phyloP scores from a whole-genome alignment of 179 eudicot species.

The Beta macrorhiza region DNA sequence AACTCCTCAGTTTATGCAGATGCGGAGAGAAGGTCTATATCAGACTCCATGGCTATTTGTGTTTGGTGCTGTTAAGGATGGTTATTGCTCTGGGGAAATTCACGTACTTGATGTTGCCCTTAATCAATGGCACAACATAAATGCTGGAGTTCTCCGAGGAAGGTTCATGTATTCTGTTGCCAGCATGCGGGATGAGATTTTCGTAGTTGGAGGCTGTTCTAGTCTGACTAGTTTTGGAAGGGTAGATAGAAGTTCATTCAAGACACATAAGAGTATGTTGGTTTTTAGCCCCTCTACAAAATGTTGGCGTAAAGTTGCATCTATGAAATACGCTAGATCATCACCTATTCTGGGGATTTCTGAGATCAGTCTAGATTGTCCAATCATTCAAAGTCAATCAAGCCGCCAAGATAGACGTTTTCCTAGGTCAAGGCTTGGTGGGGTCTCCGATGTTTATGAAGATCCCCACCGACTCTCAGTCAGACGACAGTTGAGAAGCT shows the following conservation, averaged over 20 bases:
- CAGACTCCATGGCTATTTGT: conserved; percentile 94
- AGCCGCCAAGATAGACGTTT: conserved; percentile 70
- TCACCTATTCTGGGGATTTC: conserved; percentile 71
- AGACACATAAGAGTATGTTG: conserved; percentile 79
- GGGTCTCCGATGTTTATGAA: conserved; percentile 84
- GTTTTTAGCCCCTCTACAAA: conserved; percentile 66
- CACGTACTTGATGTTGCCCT: conserved; percentile 79
- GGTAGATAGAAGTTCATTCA: conserved; percentile 79
- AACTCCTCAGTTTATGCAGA: conserved; percentile 74
- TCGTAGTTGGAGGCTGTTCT: conserved; percentile 90
- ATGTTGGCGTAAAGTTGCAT: conserved; percentile 75
- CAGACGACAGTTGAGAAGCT: conserved; percentile 63
- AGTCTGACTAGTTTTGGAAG: conserved; percentile 78
- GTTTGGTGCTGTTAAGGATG: conserved; percentile 82
- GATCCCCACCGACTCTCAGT: conserved; percentile 96
- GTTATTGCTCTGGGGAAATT: conserved; percentile 87
- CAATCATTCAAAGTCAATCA: conserved; percentile 49
- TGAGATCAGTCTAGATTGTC: conserved; percentile 55
- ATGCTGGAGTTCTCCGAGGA: conserved; percentile 67
- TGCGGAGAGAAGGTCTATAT: conserved; percentile 65
- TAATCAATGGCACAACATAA: conserved; percentile 68
- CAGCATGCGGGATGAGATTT: conserved; percentile 63
- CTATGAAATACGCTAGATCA: conserved; percentile 91
- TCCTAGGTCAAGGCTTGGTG: conserved; percentile 65
- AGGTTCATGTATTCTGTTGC: conserved; percentile 85